Evolutionary conservation across 208 protist genomes (phyloP), one percentile per base, ranked within the genome.

Genomic region (Herpetomonas tarakana): DNA sequence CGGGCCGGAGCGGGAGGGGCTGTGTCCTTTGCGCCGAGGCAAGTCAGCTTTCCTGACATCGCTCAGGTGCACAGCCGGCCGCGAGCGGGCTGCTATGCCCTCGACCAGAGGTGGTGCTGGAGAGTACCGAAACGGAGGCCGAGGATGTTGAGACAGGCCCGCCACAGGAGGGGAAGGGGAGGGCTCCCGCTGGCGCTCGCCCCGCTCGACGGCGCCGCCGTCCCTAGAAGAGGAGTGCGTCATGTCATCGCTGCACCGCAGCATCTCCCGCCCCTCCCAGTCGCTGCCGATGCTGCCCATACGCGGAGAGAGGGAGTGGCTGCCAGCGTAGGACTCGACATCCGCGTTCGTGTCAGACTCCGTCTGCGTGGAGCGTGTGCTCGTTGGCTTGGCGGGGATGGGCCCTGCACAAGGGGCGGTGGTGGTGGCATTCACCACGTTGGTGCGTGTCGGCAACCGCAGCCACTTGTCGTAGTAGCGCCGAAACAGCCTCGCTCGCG

Each of bases 381-480:
- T 57, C 4, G 49, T 26, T 18, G 3, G 6, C 25, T 30, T 7
- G n/a, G 7, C 3, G 49, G 49, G 19, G 3, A n/a, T n/a, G n/a
- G n/a, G n/a, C n/a, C n/a, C n/a, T n/a, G n/a, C n/a, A n/a, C n/a
- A n/a, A n/a, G n/a, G n/a, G n/a, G n/a, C n/a, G n/a, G n/a, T n/a
- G n/a, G n/a, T n/a, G n/a, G n/a, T n/a, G n/a, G n/a, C n/a, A n/a
- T n/a, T n/a, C n/a, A n/a, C n/a, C n/a, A n/a, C n/a, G n/a, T n/a
- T n/a, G n/a, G n/a, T n/a, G n/a, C n/a, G n/a, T n/a, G n/a, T n/a
- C n/a, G 35, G 22, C 28, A 52, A 47, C 18, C 31, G 47, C 2
- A 53, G 4, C 81, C 81, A 88, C 39, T 72, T 70, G 18, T 74
- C 52, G 47, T 81, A 88, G 66, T 78, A 88, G 44, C 57, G 35